Base-by-base conservation (phyloP, 129 eudicot species). In the Kitagawia praeruptora region DNA sequence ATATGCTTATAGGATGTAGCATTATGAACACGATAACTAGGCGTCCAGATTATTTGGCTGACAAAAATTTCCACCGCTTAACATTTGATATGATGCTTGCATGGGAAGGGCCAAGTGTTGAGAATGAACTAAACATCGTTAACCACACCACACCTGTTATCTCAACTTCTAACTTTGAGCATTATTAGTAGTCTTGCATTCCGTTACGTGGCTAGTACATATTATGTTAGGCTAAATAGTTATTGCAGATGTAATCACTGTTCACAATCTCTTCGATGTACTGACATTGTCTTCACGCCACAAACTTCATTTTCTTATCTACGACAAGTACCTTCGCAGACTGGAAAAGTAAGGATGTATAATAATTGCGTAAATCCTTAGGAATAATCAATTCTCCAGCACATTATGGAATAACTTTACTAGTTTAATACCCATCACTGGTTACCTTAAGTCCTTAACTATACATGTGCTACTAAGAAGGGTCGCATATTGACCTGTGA, bases 71-170 rank as follows among this genome's bases (percentile, higher is more conserved):
- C 70, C 83, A 84, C n/a, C 86, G 82, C 28, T 58, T 87, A 79
- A 85, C 83, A 42, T 89, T 79, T 84, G 93, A 89, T 80, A 89
- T 89, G 91, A 89, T 89, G 93, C 84, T 87, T 77, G 91, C 91
- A 27, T 89, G 93, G 93, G 93, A 89, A 80, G 82, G 73, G 34
- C 89, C 89, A 19, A 86, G 80, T 72, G 73, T 80, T 72, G 88
- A 87, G 47, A 79, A 54, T 83, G 82, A 83, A 31, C 38, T 70
- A 28, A 77, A 81, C 44, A 73, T 27, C 5, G 89, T 87, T 81
- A 79, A 71, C 54, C 31, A 19, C 70, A 76, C 70, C 19, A 27
- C 63, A 63, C 61, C 5, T 31, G 2, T 8, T 38, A 45, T 31
- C 15, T 53, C 3, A 39, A 8, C 66, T 8, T 56, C 5, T 10